Evolutionary conservation across 31 red algal genomes (phyloP), one percentile per base, ranked within the genome.

Genomic region (Bonnemaisonia californica): DNA sequence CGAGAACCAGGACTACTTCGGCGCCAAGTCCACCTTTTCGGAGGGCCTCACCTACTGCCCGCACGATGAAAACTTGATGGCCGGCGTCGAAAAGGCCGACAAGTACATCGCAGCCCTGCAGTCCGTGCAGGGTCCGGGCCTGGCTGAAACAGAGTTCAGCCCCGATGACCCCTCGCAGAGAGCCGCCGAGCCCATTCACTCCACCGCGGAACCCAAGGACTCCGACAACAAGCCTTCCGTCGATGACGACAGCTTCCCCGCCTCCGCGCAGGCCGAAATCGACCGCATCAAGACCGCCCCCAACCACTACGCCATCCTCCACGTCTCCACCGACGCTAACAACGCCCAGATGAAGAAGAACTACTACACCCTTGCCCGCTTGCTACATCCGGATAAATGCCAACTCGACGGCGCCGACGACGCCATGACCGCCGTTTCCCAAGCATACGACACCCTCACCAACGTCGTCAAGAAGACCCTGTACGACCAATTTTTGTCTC

Each of bases 381-480:
- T 95, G 80, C 64, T 98, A 29, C 96, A 98, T 77, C 96, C 96
- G 24, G 96, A 98, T 63, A 91, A 90, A 66, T 98, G 96, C 72
- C 83, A 88, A 34, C 62, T 88, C 8, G 57, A 90, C 18, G 86
- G 84, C 22, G 96, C 89, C 2, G 79, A 81, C 21, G 89, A 98
- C 31, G 96, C 96, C 13, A 95, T 98, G 88, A 83, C 82, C 0
- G 63, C 76, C 9, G 84, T 98, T 24, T 89, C 92, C 54, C 82
- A 90, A 58, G 96, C 96, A 47, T 94, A 98, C 72, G 87, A 86
- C 29, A 98, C 96, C 23, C 74, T 98, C 38, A 90, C 86, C 30
- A 93, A 86, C 27, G 89, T 91, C 2, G 80, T 98, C 54, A 98
- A 98, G 80, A 88, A 86, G 74, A 92, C 86, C 12, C 63, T 95